Evolutionary conservation across 768 basidiomycete genomes (phyloP), one percentile per base, ranked within the genome.

Genomic region (Collybiopsis luxurians): DNA sequence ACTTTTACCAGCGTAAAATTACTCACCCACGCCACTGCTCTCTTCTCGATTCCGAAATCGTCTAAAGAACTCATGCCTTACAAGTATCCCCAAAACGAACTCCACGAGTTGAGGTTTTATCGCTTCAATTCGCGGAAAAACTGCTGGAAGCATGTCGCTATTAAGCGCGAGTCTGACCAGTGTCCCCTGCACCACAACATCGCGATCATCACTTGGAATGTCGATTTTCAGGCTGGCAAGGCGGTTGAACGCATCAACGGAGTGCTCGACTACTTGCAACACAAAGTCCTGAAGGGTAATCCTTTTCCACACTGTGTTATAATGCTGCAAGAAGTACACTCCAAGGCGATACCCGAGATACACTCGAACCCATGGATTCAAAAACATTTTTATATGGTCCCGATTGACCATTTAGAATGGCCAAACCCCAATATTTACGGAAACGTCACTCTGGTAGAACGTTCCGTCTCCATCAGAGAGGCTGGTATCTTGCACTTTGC

Each of bases 181-280:
- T 21, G 50, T 30, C 19, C 19, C 12, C 23, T 50, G 31, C 36
- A 57, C 28, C 53, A 30, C 30, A 23, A 43, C 4, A n/a, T 47
- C 48, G 75, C 75, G 55, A 67, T 92, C 48, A 67, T 91, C 59
- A 84, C 87, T 27, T 92, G 89, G 89, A 91, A 92, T 68, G 62
- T 91, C 53, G 81, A 87, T 64, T 84, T 79, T 64, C 60, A 65
- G 39, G 69, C 70, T 15, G 60, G 66, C 0, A 61, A 73, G 39
- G 64, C 63, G 10, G 71, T 70, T 42, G 72, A 73, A 55, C 82
- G 89, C 6, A 72, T 87, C 31, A 59, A 56, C 0, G 67, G 74
- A 2, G 78, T 77, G 17, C 72, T 91, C 56, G 71, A 77, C 13
- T 75, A 89, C 65, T 75, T 90, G 59, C 78, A 81, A 63, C 66